Conservation (phyloP, 2,329 filamentous ascomycete genomes). For the Phaeosphaeria sp. region DNA sequence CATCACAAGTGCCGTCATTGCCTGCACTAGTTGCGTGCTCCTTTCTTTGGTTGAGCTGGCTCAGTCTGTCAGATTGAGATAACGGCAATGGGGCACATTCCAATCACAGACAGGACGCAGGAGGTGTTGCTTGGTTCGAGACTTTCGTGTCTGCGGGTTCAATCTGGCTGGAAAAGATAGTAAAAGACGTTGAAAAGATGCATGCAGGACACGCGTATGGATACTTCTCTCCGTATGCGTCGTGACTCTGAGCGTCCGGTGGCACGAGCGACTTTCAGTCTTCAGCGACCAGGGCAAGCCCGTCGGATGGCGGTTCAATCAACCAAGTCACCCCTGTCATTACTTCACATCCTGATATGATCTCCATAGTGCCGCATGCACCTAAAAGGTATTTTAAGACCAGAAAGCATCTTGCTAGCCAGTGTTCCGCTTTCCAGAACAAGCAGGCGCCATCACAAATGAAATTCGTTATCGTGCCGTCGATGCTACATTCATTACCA, state of each 20-base stretch:
- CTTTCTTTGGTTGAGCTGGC: not conserved
- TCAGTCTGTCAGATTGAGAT: not conserved
- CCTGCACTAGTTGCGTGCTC: not conserved
- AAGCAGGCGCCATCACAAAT: not conserved
- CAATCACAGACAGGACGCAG: not conserved
- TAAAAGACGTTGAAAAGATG: not conserved
- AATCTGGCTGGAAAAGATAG: not conserved
- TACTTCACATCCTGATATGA: slow-evolving; percentile 7
- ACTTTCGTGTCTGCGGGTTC: not conserved
- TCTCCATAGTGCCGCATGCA: slow-evolving; percentile 14
- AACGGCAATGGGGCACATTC: not conserved
- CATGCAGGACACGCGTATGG: not conserved
- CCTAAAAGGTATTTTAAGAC: slow-evolving; percentile 12
- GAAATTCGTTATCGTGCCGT: not conserved
- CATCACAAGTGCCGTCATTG: not conserved
- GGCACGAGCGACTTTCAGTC: slow-evolving; percentile 5
- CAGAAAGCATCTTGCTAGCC: not conserved
- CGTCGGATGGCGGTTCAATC: not conserved
- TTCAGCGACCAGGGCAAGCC: not conserved
- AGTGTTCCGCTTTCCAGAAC: not conserved
- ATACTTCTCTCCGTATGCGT: not conserved
- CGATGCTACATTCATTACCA: not conserved
- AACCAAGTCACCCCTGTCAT: slow-evolving; percentile 8
- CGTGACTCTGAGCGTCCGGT: slow-evolving; percentile 2
- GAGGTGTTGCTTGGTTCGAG: not conserved